A percentile compares a stretch with the other conserved stretches of the same genome.
These are phyloP conservation scores for Cryptosporidium andersoni DNA, from an alignment of 169 alveolate species.

Conservation along the genomic window DNA sequence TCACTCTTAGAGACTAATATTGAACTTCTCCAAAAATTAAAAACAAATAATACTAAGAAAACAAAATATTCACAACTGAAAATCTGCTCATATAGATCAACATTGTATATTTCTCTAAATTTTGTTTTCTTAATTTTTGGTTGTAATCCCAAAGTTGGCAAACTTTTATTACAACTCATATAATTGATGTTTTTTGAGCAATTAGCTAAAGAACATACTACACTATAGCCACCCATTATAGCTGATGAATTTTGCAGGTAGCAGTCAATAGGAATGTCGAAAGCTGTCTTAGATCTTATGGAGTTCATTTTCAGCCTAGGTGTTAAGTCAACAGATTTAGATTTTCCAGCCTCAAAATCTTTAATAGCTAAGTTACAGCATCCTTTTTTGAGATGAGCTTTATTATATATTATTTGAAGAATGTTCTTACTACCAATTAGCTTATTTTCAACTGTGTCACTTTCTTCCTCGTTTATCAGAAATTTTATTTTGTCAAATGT, in stretches of 20 bases:
- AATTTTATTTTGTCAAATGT: slow-evolving; percentile 26
- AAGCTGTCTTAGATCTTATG: slow-evolving; percentile 26
- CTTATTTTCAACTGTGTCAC: slow-evolving; percentile 7
- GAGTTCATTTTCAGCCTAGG: slow-evolving; percentile 17
- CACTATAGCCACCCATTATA: slow-evolving; percentile 70
- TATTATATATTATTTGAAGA: too few relatives aligned
- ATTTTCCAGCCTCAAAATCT: not conserved
- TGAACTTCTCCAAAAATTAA: slow-evolving; percentile 68
- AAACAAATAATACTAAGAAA: slow-evolving; percentile 39
- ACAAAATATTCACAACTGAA: slow-evolving; percentile 54
- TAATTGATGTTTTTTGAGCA: slow-evolving; percentile 24
- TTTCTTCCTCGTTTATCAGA: not conserved
- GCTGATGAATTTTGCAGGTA: slow-evolving; percentile 57
- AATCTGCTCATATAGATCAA: slow-evolving; percentile 14
- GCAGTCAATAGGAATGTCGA: slow-evolving; percentile 24
- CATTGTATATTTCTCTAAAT: not conserved
- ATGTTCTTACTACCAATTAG: not conserved
- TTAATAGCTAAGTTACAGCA: too few relatives aligned
- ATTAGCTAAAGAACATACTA: slow-evolving; percentile 59
- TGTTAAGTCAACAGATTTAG: slow-evolving; percentile 1
- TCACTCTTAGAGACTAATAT: slow-evolving; percentile 65
- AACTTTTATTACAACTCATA: not conserved
- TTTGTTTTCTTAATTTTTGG: not conserved
- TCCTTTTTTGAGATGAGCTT: not conserved
- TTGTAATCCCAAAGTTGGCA: not conserved